These are phyloP conservation scores for Pseudofabraea citricarpa DNA, from an alignment of 2,329 filamentous ascomycete species.

Conservation along the genomic window DNA sequence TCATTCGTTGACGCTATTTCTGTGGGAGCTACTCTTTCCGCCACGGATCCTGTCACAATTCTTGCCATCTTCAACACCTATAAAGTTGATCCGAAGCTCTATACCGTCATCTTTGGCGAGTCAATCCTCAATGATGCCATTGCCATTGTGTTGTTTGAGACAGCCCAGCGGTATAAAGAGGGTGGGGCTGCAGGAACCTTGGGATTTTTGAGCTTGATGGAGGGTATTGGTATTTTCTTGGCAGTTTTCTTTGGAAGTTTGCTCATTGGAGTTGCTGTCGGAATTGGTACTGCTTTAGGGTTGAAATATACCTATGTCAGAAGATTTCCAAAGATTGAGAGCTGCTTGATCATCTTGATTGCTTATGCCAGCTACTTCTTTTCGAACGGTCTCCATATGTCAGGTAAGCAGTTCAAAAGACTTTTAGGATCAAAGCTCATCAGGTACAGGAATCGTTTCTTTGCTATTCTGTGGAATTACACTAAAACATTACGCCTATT, in stretches of 20 bases:
- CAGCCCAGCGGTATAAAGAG: conserved; percentile 85
- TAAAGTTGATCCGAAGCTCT: conserved; percentile 97
- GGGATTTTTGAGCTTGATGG: conserved; percentile 77
- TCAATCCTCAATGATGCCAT: conserved; percentile 98
- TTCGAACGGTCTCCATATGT: conserved; percentile 92
- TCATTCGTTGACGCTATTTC: conserved; percentile 94
- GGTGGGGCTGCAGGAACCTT: conserved; percentile 65
- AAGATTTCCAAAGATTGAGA: conserved; percentile 93
- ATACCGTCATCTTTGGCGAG: conserved; percentile 98
- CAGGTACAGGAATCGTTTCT: conserved; percentile 66
- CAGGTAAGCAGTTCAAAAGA: conserved; percentile 57
- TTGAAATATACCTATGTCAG: conserved; percentile 94
- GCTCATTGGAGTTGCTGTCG: conserved; percentile 81
- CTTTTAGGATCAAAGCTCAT: not conserved
- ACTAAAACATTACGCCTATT: conserved; percentile 97
- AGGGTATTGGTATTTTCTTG: conserved; percentile 91
- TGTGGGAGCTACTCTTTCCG: conserved; percentile 91
- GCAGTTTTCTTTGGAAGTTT: conserved; percentile 93
- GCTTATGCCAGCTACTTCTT: conserved; percentile 98
- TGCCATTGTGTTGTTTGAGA: conserved; percentile 97
- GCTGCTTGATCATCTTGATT: conserved; percentile 87
- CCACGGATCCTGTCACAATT: conserved; percentile 96
- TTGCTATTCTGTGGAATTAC: conserved; percentile 97
- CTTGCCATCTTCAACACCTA: conserved; percentile 98
- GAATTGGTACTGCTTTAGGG: conserved; percentile 78